Conservation (phyloP, 805 yeast species). For the Sugiyamaella marilandica region DNA sequence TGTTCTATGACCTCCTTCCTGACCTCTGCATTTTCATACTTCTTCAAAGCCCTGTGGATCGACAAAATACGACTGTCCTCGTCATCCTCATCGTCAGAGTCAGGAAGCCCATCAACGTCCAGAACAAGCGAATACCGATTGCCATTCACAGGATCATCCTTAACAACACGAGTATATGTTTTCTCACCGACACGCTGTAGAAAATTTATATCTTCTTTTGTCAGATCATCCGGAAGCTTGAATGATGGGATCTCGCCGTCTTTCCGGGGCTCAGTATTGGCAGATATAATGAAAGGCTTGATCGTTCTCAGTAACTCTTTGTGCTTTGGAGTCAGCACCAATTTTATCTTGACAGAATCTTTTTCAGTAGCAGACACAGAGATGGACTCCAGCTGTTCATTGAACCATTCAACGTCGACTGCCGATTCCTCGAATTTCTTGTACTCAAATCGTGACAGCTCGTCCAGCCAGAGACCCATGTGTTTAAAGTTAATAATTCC, state of each 20-base stretch:
- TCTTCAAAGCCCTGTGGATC: conserved; percentile 48
- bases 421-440: conserved; percentile 78
- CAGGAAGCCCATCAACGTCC: conserved; percentile 66
- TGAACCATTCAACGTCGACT: conserved; percentile 88
- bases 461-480: conserved; percentile 68
- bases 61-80: conserved; percentile 54
- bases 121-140: conserved; percentile 14
- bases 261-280: conserved; percentile 17
- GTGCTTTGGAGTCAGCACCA: conserved; percentile 51
- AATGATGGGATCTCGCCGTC: background rate
- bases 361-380: conserved; percentile 25
- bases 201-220: conserved; percentile 21
- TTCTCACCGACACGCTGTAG: conserved; percentile 26
- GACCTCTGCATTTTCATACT: conserved; percentile 31
- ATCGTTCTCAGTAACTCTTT: conserved; percentile 53
- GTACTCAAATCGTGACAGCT: conserved; percentile 72
- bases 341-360: conserved; percentile 62
- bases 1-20: conserved; percentile 27
- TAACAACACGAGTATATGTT: conserved; percentile 23
- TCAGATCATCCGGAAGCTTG: conserved; percentile 7
- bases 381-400: conserved; percentile 60
- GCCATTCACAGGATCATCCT: conserved; percentile 13
- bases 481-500: conserved; percentile 77
- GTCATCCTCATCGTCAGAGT: conserved; percentile 62
- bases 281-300: conserved; percentile 42